Conservation (phyloP, 192 early-diverging fungal genomes). For the Thoreauomyces humboldtii region DNA sequence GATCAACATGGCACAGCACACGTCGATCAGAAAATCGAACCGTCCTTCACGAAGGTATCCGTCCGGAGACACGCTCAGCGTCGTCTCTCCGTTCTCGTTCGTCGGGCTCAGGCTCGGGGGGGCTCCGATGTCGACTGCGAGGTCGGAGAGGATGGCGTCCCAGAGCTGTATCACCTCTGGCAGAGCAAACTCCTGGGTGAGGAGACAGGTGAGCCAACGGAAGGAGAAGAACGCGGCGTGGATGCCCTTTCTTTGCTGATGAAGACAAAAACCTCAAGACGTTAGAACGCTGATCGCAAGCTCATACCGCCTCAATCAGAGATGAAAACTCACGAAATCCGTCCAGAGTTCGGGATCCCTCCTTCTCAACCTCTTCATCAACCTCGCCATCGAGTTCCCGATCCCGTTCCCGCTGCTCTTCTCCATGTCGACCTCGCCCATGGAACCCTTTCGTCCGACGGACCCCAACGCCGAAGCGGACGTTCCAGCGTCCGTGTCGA, state of each 20-base stretch:
- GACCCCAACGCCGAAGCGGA: neutral
- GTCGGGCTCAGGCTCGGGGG: neutral
- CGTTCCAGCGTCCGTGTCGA: neutral
- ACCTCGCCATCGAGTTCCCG: conserved; percentile 57
- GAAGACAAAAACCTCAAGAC: too few species aligned
- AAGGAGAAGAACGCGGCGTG: conserved; percentile 75
- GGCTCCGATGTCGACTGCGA: conserved; percentile 31
- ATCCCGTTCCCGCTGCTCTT: conserved; percentile 55
- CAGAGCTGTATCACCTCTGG: conserved; percentile 77
- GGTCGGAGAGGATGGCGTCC: conserved; percentile 76
- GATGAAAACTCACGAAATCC: conserved; percentile 50
- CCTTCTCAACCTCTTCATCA: conserved; percentile 51
- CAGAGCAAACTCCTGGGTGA: conserved; percentile 66
- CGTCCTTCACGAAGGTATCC: conserved; percentile 31
- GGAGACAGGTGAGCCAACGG: conserved; percentile 76
- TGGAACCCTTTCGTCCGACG: conserved; percentile 3
- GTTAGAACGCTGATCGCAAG: neutral
- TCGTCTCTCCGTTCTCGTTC: neutral
- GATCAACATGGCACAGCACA: conserved; percentile 70
- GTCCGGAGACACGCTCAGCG: neutral
- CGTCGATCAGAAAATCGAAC: conserved; percentile 73
- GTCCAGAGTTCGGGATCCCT: conserved; percentile 61
- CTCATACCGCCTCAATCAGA: too few species aligned
- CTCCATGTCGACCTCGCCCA: conserved; percentile 26
- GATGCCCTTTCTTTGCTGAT: conserved; percentile 54